Conservation (phyloP, 345 rosid species). For the Isatis tinctoria region DNA sequence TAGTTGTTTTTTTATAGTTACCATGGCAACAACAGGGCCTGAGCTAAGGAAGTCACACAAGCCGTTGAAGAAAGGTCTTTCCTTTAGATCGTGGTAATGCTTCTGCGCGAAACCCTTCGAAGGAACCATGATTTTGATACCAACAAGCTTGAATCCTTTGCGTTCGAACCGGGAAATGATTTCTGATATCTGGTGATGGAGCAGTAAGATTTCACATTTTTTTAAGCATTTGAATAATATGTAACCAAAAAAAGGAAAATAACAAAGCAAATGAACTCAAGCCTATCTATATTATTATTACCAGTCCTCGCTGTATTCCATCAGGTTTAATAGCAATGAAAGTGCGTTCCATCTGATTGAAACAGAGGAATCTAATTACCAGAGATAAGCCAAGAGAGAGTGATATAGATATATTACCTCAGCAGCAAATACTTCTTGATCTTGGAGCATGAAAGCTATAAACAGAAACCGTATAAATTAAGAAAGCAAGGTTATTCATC, state of each 20-base stretch:
- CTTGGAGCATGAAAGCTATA: conserved; percentile 79
- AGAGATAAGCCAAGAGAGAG: background rate
- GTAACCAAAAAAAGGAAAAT: too few species aligned
- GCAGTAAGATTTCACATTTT: background rate
- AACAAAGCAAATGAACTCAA: background rate
- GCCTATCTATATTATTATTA: conserved; percentile 27
- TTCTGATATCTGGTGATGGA: conserved; percentile 58
- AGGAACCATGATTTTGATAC: conserved; percentile 63
- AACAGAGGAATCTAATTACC: background rate
- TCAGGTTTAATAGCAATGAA: conserved; percentile 99
- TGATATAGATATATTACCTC: conserved; percentile 48
- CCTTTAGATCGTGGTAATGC: conserved; percentile 79
- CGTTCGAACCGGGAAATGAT: conserved; percentile 86
- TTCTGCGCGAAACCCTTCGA: too few species aligned
- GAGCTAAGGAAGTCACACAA: conserved; percentile 93
- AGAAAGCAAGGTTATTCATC: background rate
- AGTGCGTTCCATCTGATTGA: conserved; percentile 73
- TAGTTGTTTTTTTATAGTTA: conserved; percentile 26
- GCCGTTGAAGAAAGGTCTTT: conserved; percentile 83
- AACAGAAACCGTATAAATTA: background rate
- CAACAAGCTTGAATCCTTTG: conserved; percentile 93
- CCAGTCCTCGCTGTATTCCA: conserved; percentile 96
- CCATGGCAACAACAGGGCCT: conserved; percentile 92
- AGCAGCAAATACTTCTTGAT: conserved; percentile 85
- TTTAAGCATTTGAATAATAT: too few species aligned